Evolutionary conservation across 2,329 filamentous ascomycete species (phyloP), one percentile per base, ranked within the genome.

Genomic region (Exophiala alcalophila): DNA sequence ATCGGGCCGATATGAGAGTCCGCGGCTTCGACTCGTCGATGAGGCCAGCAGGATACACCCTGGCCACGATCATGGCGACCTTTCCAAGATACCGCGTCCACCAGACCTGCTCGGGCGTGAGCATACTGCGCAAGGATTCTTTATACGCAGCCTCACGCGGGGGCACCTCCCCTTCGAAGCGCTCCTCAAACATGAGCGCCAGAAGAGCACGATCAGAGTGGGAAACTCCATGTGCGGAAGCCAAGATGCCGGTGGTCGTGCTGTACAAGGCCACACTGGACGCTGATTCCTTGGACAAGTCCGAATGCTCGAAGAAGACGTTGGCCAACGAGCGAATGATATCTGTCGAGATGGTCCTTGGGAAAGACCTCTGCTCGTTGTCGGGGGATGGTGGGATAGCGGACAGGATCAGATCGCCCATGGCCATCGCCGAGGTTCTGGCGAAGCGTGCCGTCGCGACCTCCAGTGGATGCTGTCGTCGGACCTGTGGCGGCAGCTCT

Each of bases 131-230:
- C 21, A 86, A 66, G 3, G 72, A 68, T 1, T 64, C 58, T 21
- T 77, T 75, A 54, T 82, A 80, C 3, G 67, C 60, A 6, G 71
- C 58, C 53, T 84, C 81, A 0, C 70, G 69, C 0, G 78, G 76
- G 2, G 76, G 73, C 2, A 85, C 69, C 28, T 77, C 74, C 2
- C 79, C 80, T 12, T 81, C 84, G 80, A 87, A 94, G 53, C 88
- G 74, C 31, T 84, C 80, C 54, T 81, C 88, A 1, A 86, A 70
- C 1, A 83, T 74, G 3, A 94, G 67, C 0, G 80, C 86, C 3
- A 95, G 69, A 2, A 86, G 63, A 0, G 85, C 83, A 9, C 88
- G 77, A 36, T 81, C 74, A 30, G 80, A 63, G 59, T 96, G 89
- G 1, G 80, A 81, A 18, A 94, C 66, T 0, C 87, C 87, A 26